A percentile compares a stretch with the other conserved stretches of the same genome.
These are phyloP conservation scores for Pyrenochaeta sp. DNA, from an alignment of 2,329 filamentous ascomycete species.

Conservation along the genomic window DNA sequence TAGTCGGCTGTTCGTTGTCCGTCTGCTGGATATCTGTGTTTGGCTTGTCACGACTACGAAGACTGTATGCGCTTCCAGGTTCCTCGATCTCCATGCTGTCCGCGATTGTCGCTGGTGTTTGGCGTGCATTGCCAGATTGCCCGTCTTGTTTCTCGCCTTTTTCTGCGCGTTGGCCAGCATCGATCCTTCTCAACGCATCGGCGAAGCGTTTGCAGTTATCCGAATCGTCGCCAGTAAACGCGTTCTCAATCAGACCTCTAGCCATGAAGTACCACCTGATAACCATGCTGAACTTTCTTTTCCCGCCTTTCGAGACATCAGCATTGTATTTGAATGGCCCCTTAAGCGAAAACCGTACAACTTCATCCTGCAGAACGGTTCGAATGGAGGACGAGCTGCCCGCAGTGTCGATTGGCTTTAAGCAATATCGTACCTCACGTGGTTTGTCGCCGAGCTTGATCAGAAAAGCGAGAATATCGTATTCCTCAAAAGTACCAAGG, in stretches of 20 bases:
- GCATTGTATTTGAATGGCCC: constrained; percentile 15
- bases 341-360: constrained; percentile 8
- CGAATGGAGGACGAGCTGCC: neutral
- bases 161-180: neutral
- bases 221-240: constrained; percentile 4
- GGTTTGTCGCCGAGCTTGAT: constrained; percentile 7
- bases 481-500: constrained; percentile 3
- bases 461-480: constrained; percentile 15
- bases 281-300: constrained; percentile 13
- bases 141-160: neutral
- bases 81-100: neutral
- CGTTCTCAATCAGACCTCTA: constrained; percentile 3
- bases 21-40: neutral
- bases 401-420: neutral
- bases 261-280: constrained; percentile 18
- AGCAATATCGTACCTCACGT: constrained; percentile 14
- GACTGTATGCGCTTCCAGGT: neutral
- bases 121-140: neutral
- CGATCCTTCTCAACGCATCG: constrained; percentile 4
- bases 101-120: neutral
- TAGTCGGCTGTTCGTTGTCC: neutral
- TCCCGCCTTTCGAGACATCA: constrained; percentile 1
- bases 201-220: constrained; percentile 8
- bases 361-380: constrained; percentile 7
- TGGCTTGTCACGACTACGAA: neutral